phyloP scores from a whole-genome alignment of 257 asterid species.

The Nicotiana undulata region DNA sequence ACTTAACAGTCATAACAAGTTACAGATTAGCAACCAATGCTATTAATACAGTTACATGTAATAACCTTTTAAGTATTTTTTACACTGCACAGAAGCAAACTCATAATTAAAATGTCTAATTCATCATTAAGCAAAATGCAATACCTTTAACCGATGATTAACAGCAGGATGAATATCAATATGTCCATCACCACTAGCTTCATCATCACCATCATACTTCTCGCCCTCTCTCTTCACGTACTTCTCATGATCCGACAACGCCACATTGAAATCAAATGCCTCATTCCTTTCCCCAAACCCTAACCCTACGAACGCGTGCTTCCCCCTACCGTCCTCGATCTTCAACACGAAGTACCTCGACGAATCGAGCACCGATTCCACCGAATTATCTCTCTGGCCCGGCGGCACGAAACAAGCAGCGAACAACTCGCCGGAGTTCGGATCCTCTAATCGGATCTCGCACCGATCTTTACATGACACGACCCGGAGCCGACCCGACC shows the following conservation, averaged over 20 bases:
- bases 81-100: too few relatives aligned
- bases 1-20: too few relatives aligned
- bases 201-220: constrained; percentile 37
- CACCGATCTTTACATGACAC: constrained; percentile 68
- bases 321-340: constrained; percentile 88
- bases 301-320: constrained; percentile 78
- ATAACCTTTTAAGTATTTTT: too few relatives aligned
- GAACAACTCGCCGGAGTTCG: constrained; percentile 79
- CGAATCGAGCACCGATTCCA: constrained; percentile 82
- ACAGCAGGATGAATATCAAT: constrained; percentile 86
- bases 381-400: constrained; percentile 84
- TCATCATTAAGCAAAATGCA: background rate
- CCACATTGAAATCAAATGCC: constrained; percentile 90
- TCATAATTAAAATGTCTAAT: background rate
- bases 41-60: too few relatives aligned
- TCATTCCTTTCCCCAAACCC: constrained; percentile 86
- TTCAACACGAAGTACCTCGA: constrained; percentile 80
- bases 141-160: constrained; percentile 80
- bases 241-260: constrained; percentile 85
- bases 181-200: constrained; percentile 32
- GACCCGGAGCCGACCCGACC: constrained; percentile 86
- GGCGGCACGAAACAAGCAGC: constrained; percentile 87
- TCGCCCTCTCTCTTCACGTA: constrained; percentile 67
- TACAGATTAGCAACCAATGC: too few relatives aligned
- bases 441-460: constrained; percentile 96